A percentile compares a stretch with the other conserved stretches of the same genome.
These are phyloP conservation scores for Ambrosiella cleistominuta DNA, from an alignment of 2,329 filamentous ascomycete genomes.

Conservation along the genomic window DNA sequence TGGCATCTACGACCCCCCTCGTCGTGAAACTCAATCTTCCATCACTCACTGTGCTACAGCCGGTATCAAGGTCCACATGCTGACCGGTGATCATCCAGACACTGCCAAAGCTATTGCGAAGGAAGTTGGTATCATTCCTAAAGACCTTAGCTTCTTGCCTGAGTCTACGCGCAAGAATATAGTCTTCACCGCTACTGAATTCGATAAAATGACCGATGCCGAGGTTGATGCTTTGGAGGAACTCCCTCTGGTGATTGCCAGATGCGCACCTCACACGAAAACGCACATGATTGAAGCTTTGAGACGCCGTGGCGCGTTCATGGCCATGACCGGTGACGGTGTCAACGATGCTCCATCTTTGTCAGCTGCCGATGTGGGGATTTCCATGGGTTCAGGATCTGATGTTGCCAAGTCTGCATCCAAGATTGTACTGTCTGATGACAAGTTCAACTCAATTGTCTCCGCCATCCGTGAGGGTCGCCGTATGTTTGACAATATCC, in stretches of 20 bases:
- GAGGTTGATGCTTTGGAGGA: slow-evolving; percentile 62
- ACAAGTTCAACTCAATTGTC: slow-evolving; percentile 77
- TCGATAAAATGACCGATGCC: slow-evolving; percentile 57
- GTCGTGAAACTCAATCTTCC: slow-evolving; percentile 57
- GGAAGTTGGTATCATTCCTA: slow-evolving; percentile 60
- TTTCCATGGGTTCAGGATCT: slow-evolving; percentile 77
- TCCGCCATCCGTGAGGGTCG: slow-evolving; percentile 68
- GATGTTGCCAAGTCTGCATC: slow-evolving; percentile 73
- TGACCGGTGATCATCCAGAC: slow-evolving; percentile 66
- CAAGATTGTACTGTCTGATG: slow-evolving; percentile 69
- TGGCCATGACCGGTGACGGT: slow-evolving; percentile 77
- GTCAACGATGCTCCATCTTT: slow-evolving; percentile 76
- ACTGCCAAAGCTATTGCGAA: slow-evolving; percentile 63
- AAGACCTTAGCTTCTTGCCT: slow-evolving; percentile 40
- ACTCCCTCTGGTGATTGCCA: slow-evolving; percentile 64
- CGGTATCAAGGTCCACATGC: slow-evolving; percentile 67
- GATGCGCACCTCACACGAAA: slow-evolving; percentile 73
- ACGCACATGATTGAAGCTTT: slow-evolving; percentile 82
- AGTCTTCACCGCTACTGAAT: slow-evolving; percentile 60
- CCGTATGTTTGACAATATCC: slow-evolving; percentile 76
- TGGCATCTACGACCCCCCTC: slow-evolving; percentile 74
- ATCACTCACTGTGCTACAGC: slow-evolving; percentile 54
- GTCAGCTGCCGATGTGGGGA: slow-evolving; percentile 67
- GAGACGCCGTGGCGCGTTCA: slow-evolving; percentile 56
- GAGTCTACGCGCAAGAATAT: slow-evolving; percentile 47